Evolutionary conservation across 2,329 filamentous ascomycete genomes (phyloP), one percentile per base, ranked within the genome.

Genomic region (Clarireedia paspali): DNA sequence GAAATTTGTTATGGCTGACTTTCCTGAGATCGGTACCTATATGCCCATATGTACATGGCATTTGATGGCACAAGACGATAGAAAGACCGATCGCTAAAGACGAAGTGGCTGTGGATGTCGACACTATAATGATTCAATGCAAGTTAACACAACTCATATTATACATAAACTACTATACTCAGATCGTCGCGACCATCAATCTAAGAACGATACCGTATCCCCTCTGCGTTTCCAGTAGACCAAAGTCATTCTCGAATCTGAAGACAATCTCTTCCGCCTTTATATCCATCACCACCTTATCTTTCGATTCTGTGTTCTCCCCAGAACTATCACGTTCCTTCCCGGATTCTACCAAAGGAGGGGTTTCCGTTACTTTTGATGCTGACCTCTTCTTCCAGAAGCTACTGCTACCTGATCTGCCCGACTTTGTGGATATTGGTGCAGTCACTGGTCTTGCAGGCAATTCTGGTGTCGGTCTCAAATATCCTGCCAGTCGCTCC

Each of bases 201-300:
- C 55, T 57, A 20, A 68, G 30, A 6, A 69, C 60, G 52, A 69
- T 63, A 15, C 57, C 62, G 56, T 59, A 68, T 1, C 66, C 67
- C 7, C 55, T 63, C 40, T 67, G 58, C 0, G 62, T 65, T 5
- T 62, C 64, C 47, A 61, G 64, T 27, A 95, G 83, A 5, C 85
- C 88, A 44, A 89, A 74, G 1, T 87, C 88, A 66, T 82, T 85
- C 59, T 95, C 71, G 67, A 85, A 89, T 57, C 82, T 79, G 68
- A 84, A 81, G 3, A 82, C 76, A 2, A 74, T 74, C 50, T 82
- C 78, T 49, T 68, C 65, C 2, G 61, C 64, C 39, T 56, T 57
- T 2, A 69, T 62, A 38, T 62, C 53, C 61, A 68, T 63, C 14
- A 55, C 30, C 0, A 66, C 62, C 23, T 54, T 58, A 42, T 64